A percentile compares a stretch with the other conserved stretches of the same genome.
Evolutionary conservation across 495 filamentous ascomycete species (phyloP).

Genomic region (Pyrenula massariospora): DNA sequence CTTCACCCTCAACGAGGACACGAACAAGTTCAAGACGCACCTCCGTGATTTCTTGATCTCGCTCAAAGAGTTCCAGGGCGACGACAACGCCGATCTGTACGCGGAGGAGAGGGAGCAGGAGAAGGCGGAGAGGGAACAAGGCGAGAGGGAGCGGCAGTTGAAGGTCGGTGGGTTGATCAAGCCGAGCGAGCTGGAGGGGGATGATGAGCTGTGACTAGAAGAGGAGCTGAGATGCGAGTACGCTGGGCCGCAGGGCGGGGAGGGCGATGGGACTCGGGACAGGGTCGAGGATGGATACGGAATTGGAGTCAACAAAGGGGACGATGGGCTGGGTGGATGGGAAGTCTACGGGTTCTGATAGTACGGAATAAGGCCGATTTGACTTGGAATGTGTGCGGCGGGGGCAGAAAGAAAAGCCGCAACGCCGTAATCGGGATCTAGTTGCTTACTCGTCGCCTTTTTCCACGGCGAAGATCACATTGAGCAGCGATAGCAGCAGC

Average conservation of each 20-base stretch:
- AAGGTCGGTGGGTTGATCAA: constrained; percentile 88
- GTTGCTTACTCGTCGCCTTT: too few species aligned
- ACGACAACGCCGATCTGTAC: constrained; percentile 86
- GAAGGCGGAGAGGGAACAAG: constrained; percentile 61
- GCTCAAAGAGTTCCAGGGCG: constrained; percentile 85
- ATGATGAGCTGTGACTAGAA: constrained; percentile 86
- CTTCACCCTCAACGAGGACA: constrained; percentile 68
- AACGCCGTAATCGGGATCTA: too few species aligned
- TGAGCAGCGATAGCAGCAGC: too few species aligned
- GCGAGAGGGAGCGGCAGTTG: constrained; percentile 76
- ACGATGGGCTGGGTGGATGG: constrained; percentile 36
- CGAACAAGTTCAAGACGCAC: constrained; percentile 83
- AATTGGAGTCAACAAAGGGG: constrained; percentile 4
- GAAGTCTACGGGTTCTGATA: constrained; percentile 37
- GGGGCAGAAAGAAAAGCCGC: too few species aligned
- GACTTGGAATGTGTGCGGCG: too few species aligned
- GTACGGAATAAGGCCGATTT: too few species aligned
- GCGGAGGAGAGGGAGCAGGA: constrained; percentile 86
- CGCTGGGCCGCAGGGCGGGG: constrained; percentile 4
- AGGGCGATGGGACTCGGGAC: not conserved
- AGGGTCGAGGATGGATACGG: not conserved
- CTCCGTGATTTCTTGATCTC: constrained; percentile 96
- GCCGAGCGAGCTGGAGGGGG: constrained; percentile 79
- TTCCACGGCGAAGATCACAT: too few species aligned
- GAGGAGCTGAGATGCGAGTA: constrained; percentile 53